Base-by-base conservation (phyloP, 441 rosid genomes). In the Erodium texanum region DNA sequence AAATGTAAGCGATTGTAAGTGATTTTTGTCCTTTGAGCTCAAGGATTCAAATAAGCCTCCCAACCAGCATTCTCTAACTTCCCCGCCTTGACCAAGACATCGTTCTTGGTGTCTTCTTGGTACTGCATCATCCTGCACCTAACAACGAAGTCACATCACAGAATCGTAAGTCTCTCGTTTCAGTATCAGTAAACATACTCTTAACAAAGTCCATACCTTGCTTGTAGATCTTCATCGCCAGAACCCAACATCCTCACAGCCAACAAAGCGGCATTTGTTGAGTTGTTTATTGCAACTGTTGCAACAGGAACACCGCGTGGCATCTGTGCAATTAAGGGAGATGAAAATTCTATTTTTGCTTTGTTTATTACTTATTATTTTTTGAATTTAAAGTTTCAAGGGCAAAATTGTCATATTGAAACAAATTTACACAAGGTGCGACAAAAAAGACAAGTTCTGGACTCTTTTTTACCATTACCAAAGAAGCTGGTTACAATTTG, bases 221-320 rank as follows among this genome's bases (percentile, higher is more conserved):
- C 61, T 54, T 54, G 61, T 54, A 54, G 23, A 2, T 54, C 61
- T 54, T 9, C 61, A 18, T 54, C 61, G 1, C 23, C 23, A 5
- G 61, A 77, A 52, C 93, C 97, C 54, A 91, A 76, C 78, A 88
- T 86, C 80, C 93, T 78, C 45, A 91, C 85, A 1, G 96, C 92
- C 65, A 94, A 81, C 71, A 94, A 78, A 41, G 96, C 96, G 3
- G 99, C 96, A 69, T 89, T 91, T 59, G 92, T 89, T 0, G 97
- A 89, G 65, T 91, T 94, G 74, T 91, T 88, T 64, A 91, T 82
- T 41, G 97, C 99, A 19, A 93, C 99, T 1, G 96, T 89, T 0
- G 96, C 99, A 5, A 91, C 96, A 16, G 99, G 99, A 24, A 94
- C 96, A 52, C 97, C 97, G 63, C 92, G 86, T 2, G 92, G 96